phyloP scores from a whole-genome alignment of 2,329 filamentous ascomycete species.

The Myriosclerotinia duriaeana region DNA sequence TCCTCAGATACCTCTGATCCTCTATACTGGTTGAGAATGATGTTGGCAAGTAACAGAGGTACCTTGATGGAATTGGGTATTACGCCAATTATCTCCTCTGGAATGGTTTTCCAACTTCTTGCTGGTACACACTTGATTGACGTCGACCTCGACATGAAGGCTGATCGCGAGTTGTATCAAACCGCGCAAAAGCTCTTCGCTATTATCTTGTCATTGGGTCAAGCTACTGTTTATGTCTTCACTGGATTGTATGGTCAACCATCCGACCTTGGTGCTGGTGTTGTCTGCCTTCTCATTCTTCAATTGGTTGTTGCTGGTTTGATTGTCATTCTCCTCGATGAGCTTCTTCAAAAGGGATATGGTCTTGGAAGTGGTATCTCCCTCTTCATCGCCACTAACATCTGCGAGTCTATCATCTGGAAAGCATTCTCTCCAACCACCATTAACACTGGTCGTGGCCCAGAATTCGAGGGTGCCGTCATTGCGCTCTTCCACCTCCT shows the following conservation, averaged over 20 bases:
- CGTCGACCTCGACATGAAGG: conserved; percentile 99
- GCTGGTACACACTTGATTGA: conserved; percentile 99
- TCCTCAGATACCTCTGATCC: conserved; percentile 98
- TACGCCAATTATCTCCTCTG: conserved; percentile 97
- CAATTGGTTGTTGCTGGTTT: conserved; percentile 96
- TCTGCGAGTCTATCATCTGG: conserved; percentile 99
- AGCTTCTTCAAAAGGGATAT: conserved; percentile 99
- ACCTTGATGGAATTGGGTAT: conserved; percentile 96
- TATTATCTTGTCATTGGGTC: conserved; percentile 95
- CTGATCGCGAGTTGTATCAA: conserved; percentile 99
- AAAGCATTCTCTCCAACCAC: conserved; percentile 99
- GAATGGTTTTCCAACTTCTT: conserved; percentile 99
- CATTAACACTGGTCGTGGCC: conserved; percentile 98
- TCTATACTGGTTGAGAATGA: conserved; percentile 99
- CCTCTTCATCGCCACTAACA: conserved; percentile 99
- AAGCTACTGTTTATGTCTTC: conserved; percentile 97
- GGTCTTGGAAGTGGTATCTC: conserved; percentile 98
- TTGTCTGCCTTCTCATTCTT: conserved; percentile 96
- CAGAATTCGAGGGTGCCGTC: conserved; percentile 97
- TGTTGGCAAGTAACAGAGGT: conserved; percentile 97
- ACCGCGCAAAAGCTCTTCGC: conserved; percentile 98
- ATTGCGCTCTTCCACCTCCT: conserved; percentile 97
- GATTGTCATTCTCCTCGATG: conserved; percentile 98
- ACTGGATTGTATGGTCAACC: conserved; percentile 97
- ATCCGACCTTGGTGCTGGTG: conserved; percentile 93